Evolutionary conservation across 2,329 filamentous ascomycete species (phyloP).

Genomic region (Pezicula neosporulosa): DNA sequence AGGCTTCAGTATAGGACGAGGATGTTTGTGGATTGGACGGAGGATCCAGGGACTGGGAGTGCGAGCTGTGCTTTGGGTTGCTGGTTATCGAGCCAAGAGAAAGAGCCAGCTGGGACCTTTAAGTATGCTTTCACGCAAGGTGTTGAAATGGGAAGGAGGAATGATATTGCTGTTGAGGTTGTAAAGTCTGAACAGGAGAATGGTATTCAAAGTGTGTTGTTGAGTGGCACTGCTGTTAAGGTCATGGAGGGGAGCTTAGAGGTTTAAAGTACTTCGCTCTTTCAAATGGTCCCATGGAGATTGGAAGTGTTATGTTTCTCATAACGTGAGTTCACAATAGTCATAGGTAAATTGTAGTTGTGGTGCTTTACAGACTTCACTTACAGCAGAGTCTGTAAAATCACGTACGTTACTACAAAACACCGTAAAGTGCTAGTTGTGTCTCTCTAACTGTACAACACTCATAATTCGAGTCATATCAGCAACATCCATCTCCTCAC

Average conservation of each 20-base stretch:
- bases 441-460: too few relatives aligned
- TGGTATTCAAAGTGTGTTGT: conserved; percentile 14
- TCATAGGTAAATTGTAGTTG: too few relatives aligned
- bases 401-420: too few relatives aligned
- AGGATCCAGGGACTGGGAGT: conserved; percentile 62
- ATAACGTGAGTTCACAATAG: too few relatives aligned
- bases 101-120: conserved; percentile 35
- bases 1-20: conserved; percentile 47
- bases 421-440: too few relatives aligned
- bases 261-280: conserved; percentile 1
- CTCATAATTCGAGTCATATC: too few relatives aligned
- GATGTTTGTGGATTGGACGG: conserved; percentile 43
- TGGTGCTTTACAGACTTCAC: too few relatives aligned
- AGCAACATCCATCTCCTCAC: too few relatives aligned
- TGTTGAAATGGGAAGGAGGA: conserved; percentile 56
- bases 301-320: too few relatives aligned
- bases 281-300: too few relatives aligned
- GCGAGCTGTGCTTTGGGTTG: conserved; percentile 54
- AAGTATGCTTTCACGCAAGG: conserved; percentile 53
- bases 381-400: too few relatives aligned
- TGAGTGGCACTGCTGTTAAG: conserved; percentile 16
- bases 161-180: conserved; percentile 22
- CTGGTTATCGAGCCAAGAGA: conserved; percentile 47
- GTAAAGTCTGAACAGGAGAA: conserved; percentile 3
- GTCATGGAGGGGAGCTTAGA: conserved; percentile 22